These are phyloP conservation scores for Cryphonectria japonica DNA, from an alignment of 2,329 filamentous ascomycete species.

Conservation along the genomic window DNA sequence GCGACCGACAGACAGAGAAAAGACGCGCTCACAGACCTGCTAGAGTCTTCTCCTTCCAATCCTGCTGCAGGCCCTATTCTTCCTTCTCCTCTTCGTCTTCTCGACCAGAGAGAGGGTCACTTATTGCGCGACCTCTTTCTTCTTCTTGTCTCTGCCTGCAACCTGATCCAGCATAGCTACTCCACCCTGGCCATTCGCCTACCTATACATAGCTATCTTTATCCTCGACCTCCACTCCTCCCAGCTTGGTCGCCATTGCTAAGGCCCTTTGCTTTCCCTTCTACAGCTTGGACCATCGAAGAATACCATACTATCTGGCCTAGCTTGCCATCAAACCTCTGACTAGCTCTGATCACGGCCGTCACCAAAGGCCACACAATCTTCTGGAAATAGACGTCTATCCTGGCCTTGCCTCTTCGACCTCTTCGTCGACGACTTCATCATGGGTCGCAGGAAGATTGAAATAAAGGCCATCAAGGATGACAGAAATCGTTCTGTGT, in stretches of 20 bases:
- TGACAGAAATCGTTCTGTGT: slow-evolving; percentile 97
- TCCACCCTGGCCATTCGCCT: slow-evolving; percentile 14
- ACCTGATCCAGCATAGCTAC: slow-evolving; percentile 17
- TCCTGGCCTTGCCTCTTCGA: slow-evolving; percentile 8
- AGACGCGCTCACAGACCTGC: too few relatives aligned
- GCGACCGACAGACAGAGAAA: not conserved
- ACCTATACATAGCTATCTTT: slow-evolving; percentile 24
- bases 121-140: slow-evolving; percentile 3
- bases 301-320: slow-evolving; percentile 21
- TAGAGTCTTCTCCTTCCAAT: not conserved
- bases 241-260: slow-evolving; percentile 13
- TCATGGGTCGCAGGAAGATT: slow-evolving; percentile 98
- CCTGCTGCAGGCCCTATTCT: not conserved
- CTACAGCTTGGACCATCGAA: slow-evolving; percentile 1
- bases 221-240: slow-evolving; percentile 19
- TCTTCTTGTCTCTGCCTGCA: slow-evolving; percentile 7
- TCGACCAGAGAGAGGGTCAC: slow-evolving; percentile 1
- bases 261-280: not conserved
- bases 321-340: slow-evolving; percentile 22
- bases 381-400: slow-evolving; percentile 24
- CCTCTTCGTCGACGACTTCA: slow-evolving; percentile 34
- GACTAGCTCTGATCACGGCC: slow-evolving; percentile 27
- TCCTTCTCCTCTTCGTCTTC: slow-evolving; percentile 12
- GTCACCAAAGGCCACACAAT: slow-evolving; percentile 25
- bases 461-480: slow-evolving; percentile 99